Base-by-base conservation (phyloP, 768 basidiomycete genomes). In the button mushroom (Agaricus bisporus) region DNA sequence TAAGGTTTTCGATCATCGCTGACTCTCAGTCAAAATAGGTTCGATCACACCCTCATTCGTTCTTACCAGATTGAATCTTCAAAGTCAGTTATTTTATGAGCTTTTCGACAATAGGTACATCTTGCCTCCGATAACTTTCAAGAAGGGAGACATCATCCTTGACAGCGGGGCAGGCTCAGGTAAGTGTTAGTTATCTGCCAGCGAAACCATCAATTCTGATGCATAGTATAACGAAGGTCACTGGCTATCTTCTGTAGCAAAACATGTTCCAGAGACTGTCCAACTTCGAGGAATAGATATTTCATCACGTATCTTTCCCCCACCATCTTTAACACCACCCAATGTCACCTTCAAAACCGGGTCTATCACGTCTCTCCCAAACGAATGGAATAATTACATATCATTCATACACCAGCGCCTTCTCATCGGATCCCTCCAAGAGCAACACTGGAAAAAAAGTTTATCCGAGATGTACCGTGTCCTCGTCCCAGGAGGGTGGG, bases 161-260 rank as follows among this genome's bases (percentile, higher is more conserved):
- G 63, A 62, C 38, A 56, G 44, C 20, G 63, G 58, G 12, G 58
- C 61, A 1, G 61, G 61, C 1, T 57, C 57, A 46, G 60, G 62
- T 60, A 46, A 18, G 48, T 46, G 14, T 28, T 7, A 42, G 12
- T 8, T 14, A 38, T 17, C 20, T 5, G 22, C 25, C n/a, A 11
- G 12, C 12, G 1, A 39, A 39, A 17, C 49, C 49, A 26, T 29
- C 32, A 32, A 32, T 32, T 26, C 6, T 17, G 25, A 5, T 18
- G 18, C 5, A 26, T 8, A 22, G 17, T 42, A 22, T n/a, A 17
- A 17, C 43, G 2, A 9, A 53, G 51, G 43, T 11, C 29, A 17
- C 25, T 53, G 51, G 51, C 44, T 47, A 7, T 26, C 25, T 18
- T 44, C 42, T 9, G 36, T 44, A 4, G 51, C 51, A 26, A 47